Evolutionary conservation across 2,329 filamentous ascomycete species (phyloP), one percentile per base, ranked within the genome.

Genomic region (Nemania serpens): DNA sequence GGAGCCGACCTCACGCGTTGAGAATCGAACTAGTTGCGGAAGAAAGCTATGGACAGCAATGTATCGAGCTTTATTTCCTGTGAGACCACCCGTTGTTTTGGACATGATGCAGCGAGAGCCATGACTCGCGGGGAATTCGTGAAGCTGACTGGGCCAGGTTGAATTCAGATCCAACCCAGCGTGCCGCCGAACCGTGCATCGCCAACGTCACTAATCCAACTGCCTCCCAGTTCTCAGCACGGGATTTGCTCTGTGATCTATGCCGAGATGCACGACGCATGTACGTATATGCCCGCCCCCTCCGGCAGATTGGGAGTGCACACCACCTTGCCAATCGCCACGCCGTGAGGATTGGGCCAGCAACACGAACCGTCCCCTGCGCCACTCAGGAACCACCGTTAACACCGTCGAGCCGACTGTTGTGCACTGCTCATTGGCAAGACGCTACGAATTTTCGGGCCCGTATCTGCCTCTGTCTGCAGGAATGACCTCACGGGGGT

Each of bases 131-230:
- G 42, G 25, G 13, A 18, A 39, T 49, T 39, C 29, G 13, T 25
- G 47, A 46, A 48, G 47, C 41, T 49, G 47, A 49, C 52, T 58
- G 52, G 60, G 43, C 7, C 54, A 42, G 37, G 12, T 41, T 17
- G 36, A 25, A 13, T 53, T 52, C 10, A 37, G 29, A 47, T 50
- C 58, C 34, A 29, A 33, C 43, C 47, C 18, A 33, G 43, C 39
- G 18, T 47, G 41, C 55, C 45, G 37, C 15, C 43, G 56, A 33
- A 54, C 56, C 48, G 34, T 55, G 37, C 57, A 47, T 55, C 55
- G n/a, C 39, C 43, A 62, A 68, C 64, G 66, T 61, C 63, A 62
- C 55, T 67, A 62, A 60, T 62, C 65, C 66, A 66, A 53, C 58
- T 64, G 37, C 61, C 66, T 66, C 59, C 66, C 66, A n/a, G 66